phyloP scores from a whole-genome alignment of 2,329 filamentous ascomycete species.

The Neopestalotiopsis sp. region DNA sequence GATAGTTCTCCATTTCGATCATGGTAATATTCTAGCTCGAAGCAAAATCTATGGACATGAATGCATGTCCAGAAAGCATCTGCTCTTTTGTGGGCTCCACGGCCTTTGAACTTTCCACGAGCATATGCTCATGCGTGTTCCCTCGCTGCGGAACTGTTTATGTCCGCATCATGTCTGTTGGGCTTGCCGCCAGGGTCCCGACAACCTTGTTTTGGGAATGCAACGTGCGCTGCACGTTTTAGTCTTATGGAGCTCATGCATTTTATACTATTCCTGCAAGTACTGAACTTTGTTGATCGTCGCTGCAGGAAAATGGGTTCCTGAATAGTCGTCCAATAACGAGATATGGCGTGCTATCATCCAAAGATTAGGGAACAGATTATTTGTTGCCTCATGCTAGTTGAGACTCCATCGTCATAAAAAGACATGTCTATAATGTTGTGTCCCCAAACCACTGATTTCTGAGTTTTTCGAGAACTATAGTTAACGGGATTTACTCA shows the following conservation, averaged over 20 bases:
- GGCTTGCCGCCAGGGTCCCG: no score
- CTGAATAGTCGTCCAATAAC: background rate
- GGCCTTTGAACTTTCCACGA: no score
- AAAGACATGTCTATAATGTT: background rate
- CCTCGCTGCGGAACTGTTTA: no score
- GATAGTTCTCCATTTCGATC: no score
- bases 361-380: background rate
- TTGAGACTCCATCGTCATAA: background rate
- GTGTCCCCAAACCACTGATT: background rate
- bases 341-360: conserved; percentile 14
- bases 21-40: no score
- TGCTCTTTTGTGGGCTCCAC: no score
- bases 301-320: conserved; percentile 12
- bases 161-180: no score
- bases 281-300: background rate
- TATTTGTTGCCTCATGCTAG: background rate
- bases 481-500: background rate
- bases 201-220: background rate
- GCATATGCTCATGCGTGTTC: no score
- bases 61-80: no score
- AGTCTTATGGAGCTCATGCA: background rate
- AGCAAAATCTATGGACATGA: no score
- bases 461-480: background rate
- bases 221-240: background rate
- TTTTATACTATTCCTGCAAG: background rate